Conservation (phyloP, 208 protist species). For the Trypanosoma lewisi region DNA sequence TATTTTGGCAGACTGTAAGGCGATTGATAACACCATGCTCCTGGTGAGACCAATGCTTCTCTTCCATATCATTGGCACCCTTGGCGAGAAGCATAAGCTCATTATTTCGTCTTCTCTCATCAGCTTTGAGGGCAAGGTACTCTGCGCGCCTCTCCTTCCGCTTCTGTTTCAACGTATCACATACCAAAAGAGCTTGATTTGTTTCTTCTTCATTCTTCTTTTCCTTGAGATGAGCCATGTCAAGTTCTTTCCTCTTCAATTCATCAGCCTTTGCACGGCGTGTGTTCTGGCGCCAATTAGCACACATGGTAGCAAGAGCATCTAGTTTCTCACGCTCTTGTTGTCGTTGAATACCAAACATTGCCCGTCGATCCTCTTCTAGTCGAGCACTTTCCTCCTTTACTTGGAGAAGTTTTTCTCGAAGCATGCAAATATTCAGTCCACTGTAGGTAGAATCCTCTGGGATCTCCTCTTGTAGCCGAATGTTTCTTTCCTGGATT, state of each 20-base stretch:
- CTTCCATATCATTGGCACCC: constrained; percentile 61
- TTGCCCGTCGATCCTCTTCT: constrained; percentile 17
- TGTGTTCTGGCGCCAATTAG: constrained; percentile 35
- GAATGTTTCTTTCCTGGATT: constrained; percentile 14
- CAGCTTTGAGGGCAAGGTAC: constrained; percentile 25
- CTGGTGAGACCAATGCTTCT: constrained; percentile 65
- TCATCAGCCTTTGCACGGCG: constrained; percentile 30
- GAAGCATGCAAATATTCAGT: constrained; percentile 3
- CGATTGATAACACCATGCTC: constrained; percentile 60
- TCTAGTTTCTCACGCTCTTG: constrained; percentile 23
- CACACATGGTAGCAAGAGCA: constrained; percentile 12
- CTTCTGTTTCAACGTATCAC: constrained; percentile 46
- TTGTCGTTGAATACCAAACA: constrained; percentile 6
- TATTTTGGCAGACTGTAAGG: constrained; percentile 35
- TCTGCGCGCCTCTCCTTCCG: constrained; percentile 36
- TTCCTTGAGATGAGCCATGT: constrained; percentile 31
- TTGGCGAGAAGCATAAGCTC: constrained; percentile 58
- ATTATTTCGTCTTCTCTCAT: constrained; percentile 52
- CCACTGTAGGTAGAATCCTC: constrained; percentile 8
- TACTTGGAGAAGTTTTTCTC: constrained; percentile 7
- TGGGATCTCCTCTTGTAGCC: neutral
- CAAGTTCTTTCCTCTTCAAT: constrained; percentile 18
- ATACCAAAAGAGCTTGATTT: constrained; percentile 44
- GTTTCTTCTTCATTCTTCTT: constrained; percentile 32
- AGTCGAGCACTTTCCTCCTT: constrained; percentile 14